Base-by-base conservation (phyloP, 1,284 basidiomycete genomes). In the Microbotryum violaceum region DNA sequence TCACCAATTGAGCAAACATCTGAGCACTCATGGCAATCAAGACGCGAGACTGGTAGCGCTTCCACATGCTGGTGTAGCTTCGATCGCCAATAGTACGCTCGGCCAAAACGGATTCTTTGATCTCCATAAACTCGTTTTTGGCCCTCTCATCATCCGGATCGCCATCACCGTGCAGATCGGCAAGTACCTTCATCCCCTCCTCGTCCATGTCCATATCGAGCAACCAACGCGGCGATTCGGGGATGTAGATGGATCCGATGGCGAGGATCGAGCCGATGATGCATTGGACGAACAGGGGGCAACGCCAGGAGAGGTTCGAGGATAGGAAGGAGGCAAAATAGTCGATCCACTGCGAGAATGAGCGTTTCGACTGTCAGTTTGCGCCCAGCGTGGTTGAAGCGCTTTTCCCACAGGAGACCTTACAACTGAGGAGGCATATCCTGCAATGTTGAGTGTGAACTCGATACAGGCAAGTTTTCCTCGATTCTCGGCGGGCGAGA, bases 1-100 rank as follows among this genome's bases (percentile, higher is more conserved):
- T 69, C 68, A 89, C 88, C 69, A 97, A 78, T 76, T 97, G 94
- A 53, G 93, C 93, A 75, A 97, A 97, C 60, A 89, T 87, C 75
- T 97, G 94, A 65, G 90, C 91, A 21, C 90, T 92, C 90, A 94
- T 94, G n/a, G 93, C 94, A 63, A 97, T 85, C 67, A 97, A 76
- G 6, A 97, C 92, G 51, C 93, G 83, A 50, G 86, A 85, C 70
- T 88, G 87, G 76, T 97, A 97, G 67, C 84, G 83, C 70, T 77
- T 84, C 90, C 91, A 96, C 84, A 97, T 89, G 48, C 82, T 82
- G 45, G 76, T 75, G 77, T 97, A 97, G 12, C 86, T 84, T 61
- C 91, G 82, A 62, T 81, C 85, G 69, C 91, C 90, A n/a, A 87
- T 86, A 20, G 85, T 87, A 82, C 75, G 67, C 74, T 93, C 90